Conservation (phyloP, 805 yeast genomes). For the Danielozyma ontarioensis region DNA sequence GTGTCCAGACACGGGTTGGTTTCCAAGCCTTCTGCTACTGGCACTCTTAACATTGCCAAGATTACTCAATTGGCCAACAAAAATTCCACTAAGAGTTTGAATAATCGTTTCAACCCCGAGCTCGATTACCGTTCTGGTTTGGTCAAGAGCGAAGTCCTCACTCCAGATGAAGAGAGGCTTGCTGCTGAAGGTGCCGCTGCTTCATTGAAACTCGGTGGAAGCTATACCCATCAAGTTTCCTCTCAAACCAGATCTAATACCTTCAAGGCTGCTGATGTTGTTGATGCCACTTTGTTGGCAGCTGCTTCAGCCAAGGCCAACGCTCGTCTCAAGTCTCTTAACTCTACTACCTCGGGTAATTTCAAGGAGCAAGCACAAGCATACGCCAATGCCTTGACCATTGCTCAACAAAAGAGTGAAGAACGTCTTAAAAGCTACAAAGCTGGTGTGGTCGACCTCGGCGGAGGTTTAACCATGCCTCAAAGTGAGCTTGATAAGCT, state of each 20-base stretch:
- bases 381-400: constrained; percentile 68
- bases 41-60: constrained; percentile 27
- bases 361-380: constrained; percentile 45
- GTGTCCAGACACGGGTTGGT: constrained; percentile 31
- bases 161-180: constrained; percentile 37
- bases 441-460: constrained; percentile 60
- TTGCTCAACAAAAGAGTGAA: constrained; percentile 66
- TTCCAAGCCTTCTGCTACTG: constrained; percentile 15
- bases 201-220: constrained; percentile 37
- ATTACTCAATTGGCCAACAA: constrained; percentile 30
- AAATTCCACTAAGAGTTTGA: constrained; percentile 35
- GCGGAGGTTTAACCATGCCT: constrained; percentile 81
- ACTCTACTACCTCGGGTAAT: constrained; percentile 20
- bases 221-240: constrained; percentile 20
- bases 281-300: constrained; percentile 43
- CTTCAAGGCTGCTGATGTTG: constrained; percentile 38
- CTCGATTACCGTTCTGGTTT: constrained; percentile 39
- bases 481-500: constrained; percentile 71
- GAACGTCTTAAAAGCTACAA: constrained; percentile 49
- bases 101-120: constrained; percentile 38
- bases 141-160: constrained; percentile 30
- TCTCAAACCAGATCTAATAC: constrained; percentile 24
- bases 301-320: constrained; percentile 47
- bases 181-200: constrained; percentile 59
- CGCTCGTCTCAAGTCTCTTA: constrained; percentile 29